phyloP scores from a whole-genome alignment of 345 rosid species.

The Microcos paniculata region DNA sequence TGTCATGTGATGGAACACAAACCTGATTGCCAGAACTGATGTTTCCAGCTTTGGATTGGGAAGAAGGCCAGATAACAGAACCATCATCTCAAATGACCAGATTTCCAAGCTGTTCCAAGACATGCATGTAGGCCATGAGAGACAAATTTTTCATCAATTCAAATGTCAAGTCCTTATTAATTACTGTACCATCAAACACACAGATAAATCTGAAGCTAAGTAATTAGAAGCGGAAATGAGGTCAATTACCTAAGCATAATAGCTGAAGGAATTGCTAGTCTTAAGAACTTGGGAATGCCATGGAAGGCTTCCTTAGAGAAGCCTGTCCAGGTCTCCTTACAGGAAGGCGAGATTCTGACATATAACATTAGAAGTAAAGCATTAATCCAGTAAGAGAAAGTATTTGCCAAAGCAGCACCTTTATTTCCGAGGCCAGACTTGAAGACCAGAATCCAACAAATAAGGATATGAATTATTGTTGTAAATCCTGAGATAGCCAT shows the following conservation, averaged over 20 bases:
- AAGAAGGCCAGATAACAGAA: slow-evolving; percentile 14
- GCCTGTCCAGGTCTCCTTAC: slow-evolving; percentile 32
- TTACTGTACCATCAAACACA: neutral
- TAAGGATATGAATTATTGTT: slow-evolving; percentile 33
- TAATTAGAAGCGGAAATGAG: neutral
- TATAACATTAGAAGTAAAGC: slow-evolving; percentile 26
- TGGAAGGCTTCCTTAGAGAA: slow-evolving; percentile 28
- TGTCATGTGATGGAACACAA: neutral
- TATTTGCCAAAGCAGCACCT: slow-evolving; percentile 55
- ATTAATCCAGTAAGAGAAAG: slow-evolving; percentile 42
- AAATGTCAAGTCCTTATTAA: neutral
- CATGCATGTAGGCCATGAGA: neutral
- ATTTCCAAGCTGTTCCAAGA: slow-evolving; percentile 10
- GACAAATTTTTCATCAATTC: neutral
- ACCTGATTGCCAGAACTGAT: slow-evolving; percentile 18
- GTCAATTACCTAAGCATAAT: slow-evolving; percentile 27
- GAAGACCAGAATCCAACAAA: slow-evolving; percentile 52
- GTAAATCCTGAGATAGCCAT: slow-evolving; percentile 45
- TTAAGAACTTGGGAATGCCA: slow-evolving; percentile 6
- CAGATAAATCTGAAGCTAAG: neutral
- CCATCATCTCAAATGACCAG: slow-evolving; percentile 18
- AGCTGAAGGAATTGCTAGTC: slow-evolving; percentile 35
- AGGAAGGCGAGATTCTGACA: slow-evolving; percentile 31
- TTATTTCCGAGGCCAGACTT: slow-evolving; percentile 42
- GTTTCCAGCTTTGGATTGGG: slow-evolving; percentile 20